Evolutionary conservation across 768 basidiomycete genomes (phyloP).

Genomic region (Calvatia gigantea): DNA sequence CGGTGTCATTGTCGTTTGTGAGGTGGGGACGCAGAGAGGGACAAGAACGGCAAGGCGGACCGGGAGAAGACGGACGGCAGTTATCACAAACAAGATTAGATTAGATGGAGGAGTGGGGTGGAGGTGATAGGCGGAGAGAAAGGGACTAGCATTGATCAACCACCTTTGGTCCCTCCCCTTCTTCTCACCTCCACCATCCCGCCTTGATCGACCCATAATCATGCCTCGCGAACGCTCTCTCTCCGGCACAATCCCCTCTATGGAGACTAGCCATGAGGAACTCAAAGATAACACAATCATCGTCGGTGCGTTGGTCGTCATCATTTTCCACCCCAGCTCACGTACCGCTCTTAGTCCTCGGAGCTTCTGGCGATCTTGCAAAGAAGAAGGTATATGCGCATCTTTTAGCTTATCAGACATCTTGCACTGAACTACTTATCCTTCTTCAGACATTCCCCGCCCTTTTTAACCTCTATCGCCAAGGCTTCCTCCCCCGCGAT

Average conservation of each 20-base stretch:
- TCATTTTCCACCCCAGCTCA: background rate
- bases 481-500: constrained; percentile 76
- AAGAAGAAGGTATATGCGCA: constrained; percentile 83
- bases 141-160: background rate
- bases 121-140: background rate
- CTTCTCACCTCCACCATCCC: constrained; percentile 13
- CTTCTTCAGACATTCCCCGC: constrained; percentile 84
- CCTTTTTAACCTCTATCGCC: constrained; percentile 83
- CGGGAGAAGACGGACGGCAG: constrained; percentile 4
- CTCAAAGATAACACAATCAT: constrained; percentile 89
- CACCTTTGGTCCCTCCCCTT: constrained; percentile 14
- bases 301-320: constrained; percentile 56
- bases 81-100: constrained; percentile 12
- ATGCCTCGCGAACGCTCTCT: constrained; percentile 51
- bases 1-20: background rate
- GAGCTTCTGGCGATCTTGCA: constrained; percentile 95
- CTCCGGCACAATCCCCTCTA: constrained; percentile 87
- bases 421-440: constrained; percentile 8
- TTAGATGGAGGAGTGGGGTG: constrained; percentile 22
- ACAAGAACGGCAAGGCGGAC: constrained; percentile 14
- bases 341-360: constrained; percentile 59
- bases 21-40: background rate
- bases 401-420: background rate
- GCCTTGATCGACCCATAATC: constrained; percentile 20
- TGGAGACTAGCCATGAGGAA: constrained; percentile 68